Evolutionary conservation across 306 rosid species (phyloP).

Genomic region (Trichosanthes cucumerina): DNA sequence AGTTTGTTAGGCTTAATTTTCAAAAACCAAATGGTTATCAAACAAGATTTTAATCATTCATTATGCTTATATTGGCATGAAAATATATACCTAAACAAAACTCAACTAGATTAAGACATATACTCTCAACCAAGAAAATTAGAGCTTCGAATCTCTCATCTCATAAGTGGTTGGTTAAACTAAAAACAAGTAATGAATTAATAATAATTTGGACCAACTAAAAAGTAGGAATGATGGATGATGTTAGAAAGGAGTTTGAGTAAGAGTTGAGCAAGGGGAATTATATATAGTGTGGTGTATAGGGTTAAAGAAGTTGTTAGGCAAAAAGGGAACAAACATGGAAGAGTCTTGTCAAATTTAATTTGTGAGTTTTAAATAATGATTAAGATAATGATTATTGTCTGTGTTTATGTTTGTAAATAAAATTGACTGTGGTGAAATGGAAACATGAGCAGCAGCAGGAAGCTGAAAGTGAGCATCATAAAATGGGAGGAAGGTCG

Average conservation of each 20-base stretch:
- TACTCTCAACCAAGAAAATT: too few relatives aligned
- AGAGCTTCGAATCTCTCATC: too few relatives aligned
- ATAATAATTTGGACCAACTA: too few relatives aligned
- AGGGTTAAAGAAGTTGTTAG: neutral
- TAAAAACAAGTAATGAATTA: too few relatives aligned
- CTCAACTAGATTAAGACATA: too few relatives aligned
- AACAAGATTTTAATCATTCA: too few relatives aligned
- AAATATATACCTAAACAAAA: too few relatives aligned
- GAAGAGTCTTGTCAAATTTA: neutral
- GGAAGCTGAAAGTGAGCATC: constrained; percentile 47
- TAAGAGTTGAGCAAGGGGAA: neutral
- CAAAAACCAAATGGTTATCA: too few relatives aligned
- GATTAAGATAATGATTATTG: constrained; percentile 9
- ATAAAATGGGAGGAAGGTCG: constrained; percentile 74
- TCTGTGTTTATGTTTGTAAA: neutral
- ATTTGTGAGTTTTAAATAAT: neutral
- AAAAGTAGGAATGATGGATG: neutral
- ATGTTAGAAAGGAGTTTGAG: neutral
- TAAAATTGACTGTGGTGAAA: neutral
- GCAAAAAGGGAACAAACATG: neutral
- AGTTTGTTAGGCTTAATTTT: too few relatives aligned
- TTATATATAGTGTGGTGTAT: neutral
- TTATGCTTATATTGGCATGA: too few relatives aligned
- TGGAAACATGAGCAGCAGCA: constrained; percentile 13
- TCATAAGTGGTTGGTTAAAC: too few relatives aligned